Conservation (phyloP, 108 stramenopile genomes). For the Skeletonema marinoi region DNA sequence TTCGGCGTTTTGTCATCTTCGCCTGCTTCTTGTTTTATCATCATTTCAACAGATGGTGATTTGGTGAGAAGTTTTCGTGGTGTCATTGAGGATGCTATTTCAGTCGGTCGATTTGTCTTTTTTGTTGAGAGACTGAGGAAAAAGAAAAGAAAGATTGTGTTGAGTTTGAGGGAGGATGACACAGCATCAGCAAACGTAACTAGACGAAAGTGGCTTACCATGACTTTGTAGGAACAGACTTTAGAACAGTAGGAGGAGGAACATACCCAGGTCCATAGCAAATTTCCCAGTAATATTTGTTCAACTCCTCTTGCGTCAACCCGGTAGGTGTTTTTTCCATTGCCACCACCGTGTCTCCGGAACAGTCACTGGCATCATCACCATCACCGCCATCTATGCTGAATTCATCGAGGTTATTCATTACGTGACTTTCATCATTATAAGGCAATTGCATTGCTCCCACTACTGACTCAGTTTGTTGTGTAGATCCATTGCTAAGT, state of each 20-base stretch:
- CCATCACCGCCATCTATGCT: neutral
- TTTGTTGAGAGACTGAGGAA: slow-evolving; percentile 39
- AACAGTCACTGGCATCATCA: slow-evolving; percentile 32
- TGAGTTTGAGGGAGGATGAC: neutral
- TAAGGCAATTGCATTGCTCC: neutral
- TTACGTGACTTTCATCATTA: neutral
- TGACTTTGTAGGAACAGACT: slow-evolving; percentile 34
- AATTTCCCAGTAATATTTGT: slow-evolving; percentile 47
- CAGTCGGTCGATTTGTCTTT: slow-evolving; percentile 10
- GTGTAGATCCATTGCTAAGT: neutral
- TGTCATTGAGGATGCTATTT: slow-evolving; percentile 30
- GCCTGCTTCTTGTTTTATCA: slow-evolving; percentile 3
- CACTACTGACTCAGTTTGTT: neutral
- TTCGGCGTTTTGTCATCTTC: slow-evolving; percentile 19
- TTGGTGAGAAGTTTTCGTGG: slow-evolving; percentile 28
- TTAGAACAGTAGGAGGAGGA: neutral
- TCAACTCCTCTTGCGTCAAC: slow-evolving; percentile 41
- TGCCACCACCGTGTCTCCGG: slow-evolving; percentile 35
- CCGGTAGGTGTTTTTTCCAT: slow-evolving; percentile 28
- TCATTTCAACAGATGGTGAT: slow-evolving; percentile 3
- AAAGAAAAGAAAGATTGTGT: neutral
- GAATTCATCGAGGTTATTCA: neutral
- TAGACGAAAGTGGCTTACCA: slow-evolving; percentile 26
- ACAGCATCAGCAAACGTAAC: neutral
- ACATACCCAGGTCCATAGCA: slow-evolving; percentile 39